A percentile compares a stretch with the other conserved stretches of the same genome.
Conservation (phyloP, 805 yeast genomes). For the Lachancea dasiensis region DNA sequence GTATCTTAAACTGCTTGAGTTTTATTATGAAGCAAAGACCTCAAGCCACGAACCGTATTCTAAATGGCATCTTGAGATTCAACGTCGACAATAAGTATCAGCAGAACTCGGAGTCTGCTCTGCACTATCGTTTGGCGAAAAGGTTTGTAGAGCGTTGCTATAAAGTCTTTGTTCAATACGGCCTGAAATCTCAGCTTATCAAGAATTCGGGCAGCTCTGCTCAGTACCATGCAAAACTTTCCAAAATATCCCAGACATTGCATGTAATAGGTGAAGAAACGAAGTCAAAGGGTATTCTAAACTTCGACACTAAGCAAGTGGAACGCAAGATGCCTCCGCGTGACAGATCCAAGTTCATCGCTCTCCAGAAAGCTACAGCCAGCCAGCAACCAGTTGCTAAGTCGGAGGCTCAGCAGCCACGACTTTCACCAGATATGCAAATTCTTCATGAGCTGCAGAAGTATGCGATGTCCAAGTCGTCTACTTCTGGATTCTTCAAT, state of each 20-base stretch:
- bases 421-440: slow-evolving; percentile 14
- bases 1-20: slow-evolving; percentile 59
- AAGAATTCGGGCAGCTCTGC: slow-evolving; percentile 21
- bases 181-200: slow-evolving; percentile 34
- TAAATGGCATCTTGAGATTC: slow-evolving; percentile 53
- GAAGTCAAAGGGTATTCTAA: slow-evolving; percentile 31
- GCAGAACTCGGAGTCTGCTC: slow-evolving; percentile 34
- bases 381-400: slow-evolving; percentile 6
- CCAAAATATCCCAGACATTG: slow-evolving; percentile 31
- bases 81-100: slow-evolving; percentile 53
- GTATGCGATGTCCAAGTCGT: slow-evolving; percentile 25
- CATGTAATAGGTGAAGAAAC: slow-evolving; percentile 33
- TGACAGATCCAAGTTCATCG: slow-evolving; percentile 21
- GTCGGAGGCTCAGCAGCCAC: slow-evolving; percentile 5
- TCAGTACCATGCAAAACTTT: slow-evolving; percentile 23
- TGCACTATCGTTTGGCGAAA: slow-evolving; percentile 46
- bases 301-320: slow-evolving; percentile 21
- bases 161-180: slow-evolving; percentile 39
- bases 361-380: slow-evolving; percentile 7
- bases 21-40: slow-evolving; percentile 63
- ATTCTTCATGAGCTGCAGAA: slow-evolving; percentile 21
- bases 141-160: slow-evolving; percentile 60
- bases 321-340: slow-evolving; percentile 22
- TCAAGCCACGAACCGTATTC: slow-evolving; percentile 47
- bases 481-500: slow-evolving; percentile 27